Evolutionary conservation across 495 filamentous ascomycete genomes (phyloP).

Genomic region (Bombardia bombarda): DNA sequence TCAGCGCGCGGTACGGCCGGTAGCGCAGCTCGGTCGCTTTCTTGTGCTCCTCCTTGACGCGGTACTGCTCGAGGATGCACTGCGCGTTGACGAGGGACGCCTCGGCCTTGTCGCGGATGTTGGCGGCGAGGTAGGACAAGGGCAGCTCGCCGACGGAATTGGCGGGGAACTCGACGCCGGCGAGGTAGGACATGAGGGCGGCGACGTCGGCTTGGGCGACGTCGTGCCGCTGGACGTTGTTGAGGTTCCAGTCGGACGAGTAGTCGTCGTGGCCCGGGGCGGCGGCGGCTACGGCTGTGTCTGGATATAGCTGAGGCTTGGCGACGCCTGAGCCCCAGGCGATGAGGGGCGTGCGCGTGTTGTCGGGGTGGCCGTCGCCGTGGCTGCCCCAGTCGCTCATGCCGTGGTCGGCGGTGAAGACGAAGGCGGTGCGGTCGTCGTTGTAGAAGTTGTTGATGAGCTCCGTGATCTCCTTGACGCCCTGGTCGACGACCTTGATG

Average conservation of each 20-base stretch:
- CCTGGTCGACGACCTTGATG: conserved; percentile 87
- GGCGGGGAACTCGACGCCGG: conserved; percentile 82
- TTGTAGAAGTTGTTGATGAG: conserved; percentile 82
- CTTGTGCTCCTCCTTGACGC: conserved; percentile 87
- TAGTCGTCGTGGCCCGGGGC: conserved; percentile 87
- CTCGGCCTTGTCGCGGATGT: conserved; percentile 68
- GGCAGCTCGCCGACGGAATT: conserved; percentile 96
- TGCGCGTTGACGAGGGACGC: conserved; percentile 80
- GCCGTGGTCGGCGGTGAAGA: conserved; percentile 97
- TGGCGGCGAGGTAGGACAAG: conserved; percentile 67
- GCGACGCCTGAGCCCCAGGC: conserved; percentile 92
- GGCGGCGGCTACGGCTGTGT: conserved; percentile 41
- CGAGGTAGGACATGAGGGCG: conserved; percentile 93
- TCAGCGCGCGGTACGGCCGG: conserved; percentile 56
- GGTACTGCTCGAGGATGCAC: conserved; percentile 94
- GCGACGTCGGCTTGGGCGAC: conserved; percentile 94
- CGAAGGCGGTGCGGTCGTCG: conserved; percentile 88
- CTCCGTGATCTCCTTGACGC: conserved; percentile 72
- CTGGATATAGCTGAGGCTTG: conserved; percentile 51
- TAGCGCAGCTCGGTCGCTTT: conserved; percentile 66
- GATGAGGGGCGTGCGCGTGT: conserved; percentile 89
- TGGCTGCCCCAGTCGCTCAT: conserved; percentile 99
- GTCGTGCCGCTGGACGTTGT: conserved; percentile 75
- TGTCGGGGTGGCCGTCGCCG: conserved; percentile 95
- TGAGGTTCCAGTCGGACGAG: conserved; percentile 80